These are phyloP conservation scores for Alternaria gansuensis DNA, from an alignment of 2,329 filamentous ascomycete genomes.

Conservation along the genomic window DNA sequence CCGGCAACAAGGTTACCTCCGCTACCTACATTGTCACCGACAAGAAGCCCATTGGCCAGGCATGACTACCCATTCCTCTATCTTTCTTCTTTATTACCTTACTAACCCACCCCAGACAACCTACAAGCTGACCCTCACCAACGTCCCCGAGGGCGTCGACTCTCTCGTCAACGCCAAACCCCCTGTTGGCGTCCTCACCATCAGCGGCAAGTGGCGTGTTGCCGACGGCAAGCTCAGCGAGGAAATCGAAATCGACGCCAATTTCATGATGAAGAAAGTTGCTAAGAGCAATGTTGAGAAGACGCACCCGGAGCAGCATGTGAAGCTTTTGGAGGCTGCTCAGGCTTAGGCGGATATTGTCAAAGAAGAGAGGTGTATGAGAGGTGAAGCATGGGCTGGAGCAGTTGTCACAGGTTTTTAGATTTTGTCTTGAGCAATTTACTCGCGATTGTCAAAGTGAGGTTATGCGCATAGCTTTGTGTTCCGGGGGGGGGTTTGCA, in stretches of 20 bases:
- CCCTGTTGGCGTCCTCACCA: constrained; percentile 51
- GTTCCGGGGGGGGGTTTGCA: not conserved
- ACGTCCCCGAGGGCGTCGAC: constrained; percentile 46
- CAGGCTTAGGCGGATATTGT: constrained; percentile 26
- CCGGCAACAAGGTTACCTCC: constrained; percentile 40
- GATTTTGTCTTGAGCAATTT: not conserved
- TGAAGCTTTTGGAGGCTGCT: constrained; percentile 46
- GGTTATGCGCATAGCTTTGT: constrained; percentile 5
- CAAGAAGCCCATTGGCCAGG: constrained; percentile 53
- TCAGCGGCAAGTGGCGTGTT: constrained; percentile 52
- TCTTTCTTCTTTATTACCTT: not conserved
- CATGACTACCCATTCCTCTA: constrained; percentile 10
- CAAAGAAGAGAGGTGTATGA: not conserved
- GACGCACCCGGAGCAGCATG: constrained; percentile 52
- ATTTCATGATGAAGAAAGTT: constrained; percentile 56
- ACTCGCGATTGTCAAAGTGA: not conserved
- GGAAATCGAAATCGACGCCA: constrained; percentile 54
- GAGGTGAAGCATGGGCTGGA: constrained; percentile 1
- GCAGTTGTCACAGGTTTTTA: not conserved
- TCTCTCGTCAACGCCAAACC: constrained; percentile 53
- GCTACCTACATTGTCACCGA: constrained; percentile 52
- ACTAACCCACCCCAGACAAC: constrained; percentile 43
- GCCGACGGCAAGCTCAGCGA: constrained; percentile 45
- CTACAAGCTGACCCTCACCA: constrained; percentile 55
- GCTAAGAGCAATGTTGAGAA: constrained; percentile 54